phyloP scores from a whole-genome alignment of 345 rosid species.

The Eucalyptus fibrosa region DNA sequence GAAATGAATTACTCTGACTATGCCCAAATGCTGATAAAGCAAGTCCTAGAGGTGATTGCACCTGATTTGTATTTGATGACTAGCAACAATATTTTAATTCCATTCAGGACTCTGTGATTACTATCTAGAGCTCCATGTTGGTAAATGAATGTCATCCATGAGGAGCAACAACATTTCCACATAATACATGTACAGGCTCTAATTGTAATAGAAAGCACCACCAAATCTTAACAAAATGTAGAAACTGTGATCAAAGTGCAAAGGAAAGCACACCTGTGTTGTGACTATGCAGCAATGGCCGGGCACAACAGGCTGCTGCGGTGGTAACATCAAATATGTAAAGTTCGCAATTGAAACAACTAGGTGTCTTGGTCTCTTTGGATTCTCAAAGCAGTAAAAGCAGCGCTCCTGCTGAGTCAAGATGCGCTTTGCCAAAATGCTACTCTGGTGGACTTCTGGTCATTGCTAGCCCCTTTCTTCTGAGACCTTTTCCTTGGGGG shows the following conservation, averaged over 20 bases:
- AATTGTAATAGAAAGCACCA: background rate
- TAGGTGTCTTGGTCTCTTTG: constrained; percentile 72
- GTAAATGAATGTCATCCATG: background rate
- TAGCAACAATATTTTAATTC: background rate
- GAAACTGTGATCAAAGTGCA: background rate
- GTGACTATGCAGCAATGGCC: constrained; percentile 94
- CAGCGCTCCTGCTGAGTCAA: constrained; percentile 94
- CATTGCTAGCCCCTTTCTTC: constrained; percentile 26
- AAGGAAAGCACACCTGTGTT: constrained; percentile 42
- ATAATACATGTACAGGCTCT: background rate
- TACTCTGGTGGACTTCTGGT: constrained; percentile 23
- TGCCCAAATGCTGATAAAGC: background rate
- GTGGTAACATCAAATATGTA: constrained; percentile 85
- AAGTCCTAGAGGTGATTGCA: background rate
- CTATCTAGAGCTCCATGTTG: background rate
- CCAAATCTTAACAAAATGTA: background rate
- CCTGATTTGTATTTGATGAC: background rate
- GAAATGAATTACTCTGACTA: background rate
- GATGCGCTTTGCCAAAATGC: constrained; percentile 33
- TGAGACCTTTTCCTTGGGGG: constrained; percentile 47
- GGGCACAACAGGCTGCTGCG: constrained; percentile 55
- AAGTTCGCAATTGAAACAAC: constrained; percentile 85
- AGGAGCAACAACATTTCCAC: background rate
- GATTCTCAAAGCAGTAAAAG: constrained; percentile 86
- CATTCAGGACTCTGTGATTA: background rate